Conservation (phyloP, 495 filamentous ascomycete genomes). For the Aspergillus funiculosus region DNA sequence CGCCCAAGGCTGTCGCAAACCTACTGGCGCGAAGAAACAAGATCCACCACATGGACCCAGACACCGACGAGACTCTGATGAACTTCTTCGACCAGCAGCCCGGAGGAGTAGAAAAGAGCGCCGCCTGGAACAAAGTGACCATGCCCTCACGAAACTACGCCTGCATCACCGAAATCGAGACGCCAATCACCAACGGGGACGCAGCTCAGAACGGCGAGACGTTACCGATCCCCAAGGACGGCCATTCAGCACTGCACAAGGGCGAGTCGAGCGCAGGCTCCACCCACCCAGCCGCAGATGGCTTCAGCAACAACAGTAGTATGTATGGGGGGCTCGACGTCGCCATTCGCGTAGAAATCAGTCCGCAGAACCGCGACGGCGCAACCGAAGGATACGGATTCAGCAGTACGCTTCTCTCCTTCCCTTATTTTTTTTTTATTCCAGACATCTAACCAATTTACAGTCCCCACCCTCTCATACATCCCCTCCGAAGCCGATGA, state of each 20-base stretch:
- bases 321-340: constrained; percentile 62
- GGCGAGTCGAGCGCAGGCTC: constrained; percentile 64
- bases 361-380: constrained; percentile 58
- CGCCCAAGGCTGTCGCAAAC: constrained; percentile 82
- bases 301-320: constrained; percentile 44
- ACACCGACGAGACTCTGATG: constrained; percentile 86
- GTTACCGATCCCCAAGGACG: constrained; percentile 46
- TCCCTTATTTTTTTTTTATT: background rate
- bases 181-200: constrained; percentile 26
- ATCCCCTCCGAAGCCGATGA: constrained; percentile 7
- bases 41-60: constrained; percentile 78
- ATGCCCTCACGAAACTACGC: constrained; percentile 92
- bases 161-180: constrained; percentile 61
- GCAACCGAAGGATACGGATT: constrained; percentile 64
- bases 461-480: constrained; percentile 1
- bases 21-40: constrained; percentile 81
- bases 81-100: constrained; percentile 81
- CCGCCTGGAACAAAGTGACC: constrained; percentile 67
- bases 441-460: background rate
- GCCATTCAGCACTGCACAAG: constrained; percentile 55
- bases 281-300: constrained; percentile 54
- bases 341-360: constrained; percentile 62
- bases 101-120: constrained; percentile 60
- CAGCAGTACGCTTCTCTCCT: constrained; percentile 37
- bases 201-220: constrained; percentile 12